Evolutionary conservation across 2,329 filamentous ascomycete genomes (phyloP), one percentile per base, ranked within the genome.

Genomic region (Escovopsis sp.): DNA sequence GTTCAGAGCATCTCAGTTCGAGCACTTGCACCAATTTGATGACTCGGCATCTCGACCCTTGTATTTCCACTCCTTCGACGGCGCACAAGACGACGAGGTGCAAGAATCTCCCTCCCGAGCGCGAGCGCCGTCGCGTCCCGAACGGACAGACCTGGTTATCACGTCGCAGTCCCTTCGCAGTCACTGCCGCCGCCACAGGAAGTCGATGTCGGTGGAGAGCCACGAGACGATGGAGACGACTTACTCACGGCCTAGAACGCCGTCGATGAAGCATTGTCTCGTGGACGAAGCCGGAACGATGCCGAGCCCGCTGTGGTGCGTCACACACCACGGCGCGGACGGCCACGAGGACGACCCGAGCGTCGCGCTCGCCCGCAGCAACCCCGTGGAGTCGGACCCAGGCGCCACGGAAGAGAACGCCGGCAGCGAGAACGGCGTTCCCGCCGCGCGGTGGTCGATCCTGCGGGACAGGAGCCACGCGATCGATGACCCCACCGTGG

Each of bases 151-250:
- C 12, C 39, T 51, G n/a, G 42, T 49, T 33, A 55, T 56, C 38
- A 53, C 53, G 9, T 50, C 52, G 33, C 55, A 57, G 40, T 54
- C 57, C 12, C 49, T 59, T 26, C 57, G 59, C 30, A 56, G 56
- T 46, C 53, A 46, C 33, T 45, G 45, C 28, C 45, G 53, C 23
- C 50, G 50, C 28, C 55, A 55, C 33, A 47, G 46, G 37, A 50
- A 46, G 42, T 51, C 42, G 12, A 47, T 47, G 47, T 54, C 54
- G 23, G 48, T 45, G 18, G 55, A 53, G 12, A 45, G 47, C 4
- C 44, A 40, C 44, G 49, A 52, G 19, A 45, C 44, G n/a, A 42
- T 44, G 9, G 58, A 62, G 40, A 55, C 58, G 4, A 59, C 56
- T 39, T 41, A 58, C n/a, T 44, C 46, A 28, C 46, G 61, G 36